Evolutionary conservation across 257 asterid genomes (phyloP).

Genomic region (Solanum chaucha): DNA sequence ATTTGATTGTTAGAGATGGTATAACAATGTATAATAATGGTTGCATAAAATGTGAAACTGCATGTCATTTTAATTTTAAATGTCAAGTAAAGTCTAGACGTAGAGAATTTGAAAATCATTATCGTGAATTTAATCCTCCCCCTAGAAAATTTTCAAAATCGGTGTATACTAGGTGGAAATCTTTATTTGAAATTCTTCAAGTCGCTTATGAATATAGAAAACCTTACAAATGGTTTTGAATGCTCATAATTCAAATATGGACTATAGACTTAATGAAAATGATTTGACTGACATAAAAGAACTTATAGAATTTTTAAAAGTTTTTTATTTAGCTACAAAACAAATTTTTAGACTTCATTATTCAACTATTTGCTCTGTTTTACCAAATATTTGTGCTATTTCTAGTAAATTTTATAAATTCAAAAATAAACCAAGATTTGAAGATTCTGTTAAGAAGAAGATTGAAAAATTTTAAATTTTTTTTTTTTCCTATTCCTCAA

Average conservation of each 20-base stretch:
- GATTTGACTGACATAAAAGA: background rate
- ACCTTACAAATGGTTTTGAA: background rate
- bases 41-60: background rate
- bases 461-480: too few relatives aligned
- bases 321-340: background rate
- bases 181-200: background rate
- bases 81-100: background rate
- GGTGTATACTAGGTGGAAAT: background rate
- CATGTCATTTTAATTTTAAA: background rate
- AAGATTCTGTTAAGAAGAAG: background rate
- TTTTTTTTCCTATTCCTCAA: too few relatives aligned
- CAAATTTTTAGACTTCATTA: background rate
- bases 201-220: background rate
- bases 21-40: background rate
- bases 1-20: background rate
- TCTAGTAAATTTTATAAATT: too few relatives aligned
- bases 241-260: too few relatives aligned
- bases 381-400: background rate
- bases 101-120: background rate
- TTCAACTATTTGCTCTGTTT: background rate
- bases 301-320: background rate
- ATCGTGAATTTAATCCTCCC: background rate
- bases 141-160: background rate
- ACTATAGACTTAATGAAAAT: background rate
- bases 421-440: too few relatives aligned